Evolutionary conservation across 2,329 filamentous ascomycete species (phyloP), one percentile per base, ranked within the genome.

Genomic region (Cytospora piceicola): DNA sequence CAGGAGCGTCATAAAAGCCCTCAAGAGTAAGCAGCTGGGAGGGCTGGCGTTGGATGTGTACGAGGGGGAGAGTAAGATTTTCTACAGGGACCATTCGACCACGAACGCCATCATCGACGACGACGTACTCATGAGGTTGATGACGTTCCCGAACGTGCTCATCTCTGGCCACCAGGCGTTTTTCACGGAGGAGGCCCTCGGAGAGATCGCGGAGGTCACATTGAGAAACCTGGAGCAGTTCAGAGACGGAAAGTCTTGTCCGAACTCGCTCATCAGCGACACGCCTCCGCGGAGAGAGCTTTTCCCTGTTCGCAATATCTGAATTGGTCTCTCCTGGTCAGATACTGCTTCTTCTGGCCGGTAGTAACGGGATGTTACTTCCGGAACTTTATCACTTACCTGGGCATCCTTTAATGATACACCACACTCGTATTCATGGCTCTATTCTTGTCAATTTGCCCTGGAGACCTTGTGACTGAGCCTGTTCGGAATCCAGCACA

Each of bases 151-250:
- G 66, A 90, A 90, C 68, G 88, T 89, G 4, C 74, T 91, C 54
- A 77, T 91, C 66, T 88, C 84, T 69, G 88, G 88, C 0, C 88
- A 91, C 70, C 88, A 90, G 77, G 88, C 86, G 1, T 91, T 90
- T 76, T 88, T 91, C 71, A 90, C 88, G 6, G 77, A 83, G 39
- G 88, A 90, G 76, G 88, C 88, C 0, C 76, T 91, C 58, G 77
- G 78, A 9, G 87, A 89, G 75, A 91, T 90, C 70, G 83, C 88
- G 1, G 81, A 83, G 55, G 83, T 80, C 61, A 90, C 87, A 1
- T 71, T 90, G 67, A 75, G 77, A 64, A 90, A 90, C 72, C 72
- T 88, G 4, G 77, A 78, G 32, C 81, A 84, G 67, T 82, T 83
- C 22, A 70, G 74, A 29, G 68, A 66, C 12, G 71, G 68, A 0